Conservation (phyloP, 495 filamentous ascomycete genomes). For the Neurospora cerealis region DNA sequence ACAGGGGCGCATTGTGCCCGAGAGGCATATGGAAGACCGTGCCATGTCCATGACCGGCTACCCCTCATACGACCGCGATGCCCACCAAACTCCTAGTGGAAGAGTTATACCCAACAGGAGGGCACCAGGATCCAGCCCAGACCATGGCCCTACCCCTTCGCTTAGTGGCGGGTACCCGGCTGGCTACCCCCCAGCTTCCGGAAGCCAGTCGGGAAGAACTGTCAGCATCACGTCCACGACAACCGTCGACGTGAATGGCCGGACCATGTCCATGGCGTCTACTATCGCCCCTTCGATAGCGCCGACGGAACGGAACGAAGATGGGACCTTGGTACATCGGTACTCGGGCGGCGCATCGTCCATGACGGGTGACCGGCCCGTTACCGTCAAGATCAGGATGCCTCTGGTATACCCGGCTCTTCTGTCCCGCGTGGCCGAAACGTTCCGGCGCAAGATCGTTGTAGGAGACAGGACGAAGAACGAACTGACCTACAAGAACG, state of each 20-base stretch:
- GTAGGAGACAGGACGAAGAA: conserved; percentile 89
- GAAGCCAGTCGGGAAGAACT: conserved; percentile 34
- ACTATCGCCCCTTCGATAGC: conserved; percentile 33
- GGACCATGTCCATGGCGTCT: conserved; percentile 86
- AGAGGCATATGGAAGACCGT: conserved; percentile 73
- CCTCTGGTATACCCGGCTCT: conserved; percentile 89
- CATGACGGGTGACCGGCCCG: conserved; percentile 37
- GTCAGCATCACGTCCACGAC: conserved; percentile 42
- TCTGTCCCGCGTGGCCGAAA: conserved; percentile 81
- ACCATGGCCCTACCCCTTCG: conserved; percentile 5
- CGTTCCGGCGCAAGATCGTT: conserved; percentile 75
- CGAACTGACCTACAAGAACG: conserved; percentile 91
- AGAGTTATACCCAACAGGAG: conserved; percentile 66
- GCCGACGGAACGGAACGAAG: conserved; percentile 23
- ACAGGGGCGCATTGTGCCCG: conserved; percentile 82
- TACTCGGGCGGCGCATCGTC: conserved; percentile 34
- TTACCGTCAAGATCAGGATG: conserved; percentile 45
- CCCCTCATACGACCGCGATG: conserved; percentile 58
- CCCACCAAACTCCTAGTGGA: conserved; percentile 82
- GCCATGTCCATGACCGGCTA: conserved; percentile 95
- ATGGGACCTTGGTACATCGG: conserved; percentile 33
- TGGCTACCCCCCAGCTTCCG: conserved; percentile 24
- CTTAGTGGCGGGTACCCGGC: conserved; percentile 10
- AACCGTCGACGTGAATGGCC: conserved; percentile 27
- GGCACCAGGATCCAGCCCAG: conserved; percentile 24